Evolutionary conservation across 768 basidiomycete genomes (phyloP), one percentile per base, ranked within the genome.

Genomic region (Leccinellum albellum): DNA sequence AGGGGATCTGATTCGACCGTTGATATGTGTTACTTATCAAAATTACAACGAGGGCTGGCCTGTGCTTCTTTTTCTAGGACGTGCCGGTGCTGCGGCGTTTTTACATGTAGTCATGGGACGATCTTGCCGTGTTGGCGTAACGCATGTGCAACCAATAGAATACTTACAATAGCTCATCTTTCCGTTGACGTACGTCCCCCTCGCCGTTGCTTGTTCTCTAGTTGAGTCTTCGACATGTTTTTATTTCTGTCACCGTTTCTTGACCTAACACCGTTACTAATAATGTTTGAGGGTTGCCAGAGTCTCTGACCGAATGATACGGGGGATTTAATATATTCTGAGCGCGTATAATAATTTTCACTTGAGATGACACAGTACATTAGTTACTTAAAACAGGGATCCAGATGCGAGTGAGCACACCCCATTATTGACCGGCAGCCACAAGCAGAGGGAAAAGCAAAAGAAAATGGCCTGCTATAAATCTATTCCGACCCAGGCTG

Each of bases 91-190:
- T 28, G 4, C 46, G 46, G 24, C 24, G 17, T 47, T 46, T 46
- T 46, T 47, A 24, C 46, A 23, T 47, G 26, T 47, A 26, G 45
- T 46, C 45, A 46, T 46, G 45, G 45, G 24, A 40, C 21, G 33
- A 50, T 28, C 26, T 14, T 20, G 24, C 20, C 5, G 15, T 17
- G 51, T 14, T 21, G 44, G 23, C 21, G 29, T 14, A 9, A 40
- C 10, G 29, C 23, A 23, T 54, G 64, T 59, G 55, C 48, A 56
- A 54, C 53, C 26, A 17, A 26, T 56, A 67, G 63, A 66, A 46
- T 46, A n/a, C 50, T 45, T 32, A 8, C 7, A 20, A 20, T 17
- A 42, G 40, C 20, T 42, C 20, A 20, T 17, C 29, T 47, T 61
- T 60, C n/a, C 29, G 9, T 4, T 23, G 23, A 10, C 23, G 21